Evolutionary conservation across 768 basidiomycete species (phyloP).

Genomic region (Xanthoconium stramineum): DNA sequence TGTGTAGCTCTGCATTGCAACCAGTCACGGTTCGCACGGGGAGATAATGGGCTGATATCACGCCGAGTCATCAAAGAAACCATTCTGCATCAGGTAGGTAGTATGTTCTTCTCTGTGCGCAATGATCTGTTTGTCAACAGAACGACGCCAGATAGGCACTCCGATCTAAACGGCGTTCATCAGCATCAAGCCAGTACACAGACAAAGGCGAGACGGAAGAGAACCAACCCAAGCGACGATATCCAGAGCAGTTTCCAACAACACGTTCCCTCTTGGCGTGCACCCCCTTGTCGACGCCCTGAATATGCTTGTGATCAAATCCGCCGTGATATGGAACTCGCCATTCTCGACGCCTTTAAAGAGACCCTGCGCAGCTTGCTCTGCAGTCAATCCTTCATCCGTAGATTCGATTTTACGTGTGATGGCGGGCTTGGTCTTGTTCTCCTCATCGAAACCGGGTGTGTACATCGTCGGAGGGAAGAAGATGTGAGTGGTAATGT

Average conservation of each 20-base stretch:
- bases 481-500: slow-evolving; percentile 74
- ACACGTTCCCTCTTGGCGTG: slow-evolving; percentile 52
- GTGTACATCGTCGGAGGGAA: slow-evolving; percentile 81
- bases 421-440: slow-evolving; percentile 72
- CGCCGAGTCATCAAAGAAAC: slow-evolving; percentile 36
- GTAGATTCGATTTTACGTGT: slow-evolving; percentile 72
- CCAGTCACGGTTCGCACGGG: neutral
- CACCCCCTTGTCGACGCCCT: slow-evolving; percentile 61
- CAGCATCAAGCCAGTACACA: neutral
- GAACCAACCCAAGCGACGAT: slow-evolving; percentile 44
- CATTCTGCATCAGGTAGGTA: slow-evolving; percentile 40
- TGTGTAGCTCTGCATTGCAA: neutral
- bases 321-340: slow-evolving; percentile 71
- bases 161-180: slow-evolving; percentile 37
- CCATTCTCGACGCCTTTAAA: slow-evolving; percentile 69
- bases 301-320: slow-evolving; percentile 66
- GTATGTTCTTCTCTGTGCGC: slow-evolving; percentile 47
- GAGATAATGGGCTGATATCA: neutral
- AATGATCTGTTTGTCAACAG: slow-evolving; percentile 46
- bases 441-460: slow-evolving; percentile 74
- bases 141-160: slow-evolving; percentile 49
- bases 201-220: neutral
- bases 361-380: slow-evolving; percentile 56
- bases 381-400: slow-evolving; percentile 63
- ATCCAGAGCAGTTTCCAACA: slow-evolving; percentile 50